phyloP scores from a whole-genome alignment of 2,329 filamentous ascomycete genomes.

The Pseudogymnoascus sp. region DNA sequence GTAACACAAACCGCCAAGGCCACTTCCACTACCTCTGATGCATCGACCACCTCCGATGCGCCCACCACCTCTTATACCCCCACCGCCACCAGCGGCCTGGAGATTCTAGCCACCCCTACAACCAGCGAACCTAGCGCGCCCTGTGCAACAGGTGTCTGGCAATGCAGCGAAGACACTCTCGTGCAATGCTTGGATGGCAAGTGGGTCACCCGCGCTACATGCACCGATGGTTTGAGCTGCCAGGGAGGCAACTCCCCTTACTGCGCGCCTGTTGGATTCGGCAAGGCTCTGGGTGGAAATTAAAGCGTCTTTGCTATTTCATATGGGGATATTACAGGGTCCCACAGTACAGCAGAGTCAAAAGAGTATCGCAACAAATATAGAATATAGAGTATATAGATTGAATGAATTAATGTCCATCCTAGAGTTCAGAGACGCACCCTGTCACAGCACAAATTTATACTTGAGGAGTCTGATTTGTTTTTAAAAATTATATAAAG shows the following conservation, averaged over 20 bases:
- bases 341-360: too few species aligned
- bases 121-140: not conserved
- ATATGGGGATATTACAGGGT: not conserved
- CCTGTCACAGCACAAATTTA: too few species aligned
- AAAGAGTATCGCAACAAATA: too few species aligned
- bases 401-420: too few species aligned
- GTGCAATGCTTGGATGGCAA: not conserved
- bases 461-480: too few species aligned
- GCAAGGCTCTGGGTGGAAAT: not conserved
- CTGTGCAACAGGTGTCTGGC: not conserved
- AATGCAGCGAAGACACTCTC: not conserved
- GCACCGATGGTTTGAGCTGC: not conserved
- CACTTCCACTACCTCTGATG: not conserved
- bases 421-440: too few species aligned
- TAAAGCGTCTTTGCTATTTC: not conserved
- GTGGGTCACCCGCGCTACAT: slow-evolving; percentile 1
- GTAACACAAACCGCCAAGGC: not conserved
- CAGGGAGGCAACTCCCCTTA: not conserved
- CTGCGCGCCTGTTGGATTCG: not conserved
- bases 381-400: too few species aligned
- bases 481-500: too few species aligned
- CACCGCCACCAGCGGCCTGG: not conserved
- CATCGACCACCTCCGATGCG: not conserved
- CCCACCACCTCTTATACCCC: not conserved
- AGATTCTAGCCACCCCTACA: not conserved